Base-by-base conservation (phyloP, 2,329 filamentous ascomycete species). In the Pseudogymnoascus sp. region DNA sequence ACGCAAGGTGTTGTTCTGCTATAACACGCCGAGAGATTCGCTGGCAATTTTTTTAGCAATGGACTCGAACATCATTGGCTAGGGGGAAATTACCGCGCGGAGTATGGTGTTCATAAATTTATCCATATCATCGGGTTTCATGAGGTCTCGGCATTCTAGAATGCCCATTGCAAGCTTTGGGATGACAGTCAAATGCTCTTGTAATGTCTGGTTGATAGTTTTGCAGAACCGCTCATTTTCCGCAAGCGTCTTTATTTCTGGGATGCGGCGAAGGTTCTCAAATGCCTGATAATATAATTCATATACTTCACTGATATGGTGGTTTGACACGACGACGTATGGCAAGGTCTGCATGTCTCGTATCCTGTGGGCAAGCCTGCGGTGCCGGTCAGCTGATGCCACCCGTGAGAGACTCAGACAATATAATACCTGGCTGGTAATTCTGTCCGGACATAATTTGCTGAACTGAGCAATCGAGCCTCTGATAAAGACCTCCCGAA, bases 211-310 rank as follows among this genome's bases (percentile, higher is more conserved):
- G 63, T 87, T 84, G 63, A 99, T 86, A 62, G 91, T 79, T 61
- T 89, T 83, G 78, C 94, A 99, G 69, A 96, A 88, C 45, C 75
- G 79, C 67, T 97, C 92, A 73, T 99, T 99, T 70, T 97, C 93
- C 33, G 96, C 89, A 36, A 96, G 77, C 0, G 86, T 89, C 70
- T 88, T 87, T 68, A 99, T 86, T 71, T 96, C 91, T 59, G 87
- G 87, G 40, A 97, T 80, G 67, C 88, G 88, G 58, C 94, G 89
- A 66, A 97, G 89, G 60, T 81, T 86, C 73, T 99, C 94, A 70
- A 99, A 99, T n/a, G 94, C 93, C 67, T 87, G 87, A 76, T 97
- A 96, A 79, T 99, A 99, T 5, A 97, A 82, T 73, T 97, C 91
- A 76, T 99, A 99, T 35, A 97, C 94, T 67, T 95, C 87, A 72